phyloP scores from a whole-genome alignment of 345 rosid genomes.

The Brassica rapa region DNA sequence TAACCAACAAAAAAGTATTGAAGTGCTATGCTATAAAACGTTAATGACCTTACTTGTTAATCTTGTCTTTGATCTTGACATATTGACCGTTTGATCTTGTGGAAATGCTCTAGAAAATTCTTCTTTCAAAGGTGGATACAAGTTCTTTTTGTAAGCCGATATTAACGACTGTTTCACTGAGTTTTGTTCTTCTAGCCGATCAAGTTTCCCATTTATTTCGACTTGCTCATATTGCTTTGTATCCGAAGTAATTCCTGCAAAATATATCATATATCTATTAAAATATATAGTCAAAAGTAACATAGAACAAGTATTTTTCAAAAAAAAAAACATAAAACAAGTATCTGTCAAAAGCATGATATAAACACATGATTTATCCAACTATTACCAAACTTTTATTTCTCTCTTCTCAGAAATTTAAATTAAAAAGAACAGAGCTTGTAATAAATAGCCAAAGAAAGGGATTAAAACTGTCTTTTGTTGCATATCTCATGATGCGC shows the following conservation, averaged over 20 bases:
- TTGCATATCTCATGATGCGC: conserved; percentile 41
- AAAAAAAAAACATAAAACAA: too few relatives aligned
- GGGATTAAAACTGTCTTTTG: conserved; percentile 25
- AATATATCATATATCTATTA: not conserved
- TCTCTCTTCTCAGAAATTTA: conserved; percentile 4
- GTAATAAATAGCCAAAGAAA: conserved; percentile 30
- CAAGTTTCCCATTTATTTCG: conserved; percentile 53
- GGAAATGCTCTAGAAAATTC: conserved; percentile 48
- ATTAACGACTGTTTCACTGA: conserved; percentile 58
- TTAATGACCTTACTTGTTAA: conserved; percentile 41
- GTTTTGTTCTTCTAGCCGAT: conserved; percentile 62
- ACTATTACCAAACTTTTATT: conserved; percentile 1
- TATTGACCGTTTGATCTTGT: conserved; percentile 27
- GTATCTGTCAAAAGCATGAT: not conserved
- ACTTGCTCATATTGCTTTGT: conserved; percentile 57
- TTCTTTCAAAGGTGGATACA: conserved; percentile 58
- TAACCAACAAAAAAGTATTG: not conserved
- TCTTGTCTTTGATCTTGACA: conserved; percentile 33
- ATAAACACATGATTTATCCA: conserved; percentile 6
- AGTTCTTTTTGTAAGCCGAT: conserved; percentile 57
- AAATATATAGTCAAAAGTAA: not conserved
- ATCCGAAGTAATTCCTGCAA: conserved; percentile 68
- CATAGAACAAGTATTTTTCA: too few relatives aligned
- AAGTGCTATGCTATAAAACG: not conserved
- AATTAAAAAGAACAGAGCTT: not conserved